These are phyloP conservation scores for Pichia sp. DNA, from an alignment of 1,139 yeast species.

Conservation along the genomic window DNA sequence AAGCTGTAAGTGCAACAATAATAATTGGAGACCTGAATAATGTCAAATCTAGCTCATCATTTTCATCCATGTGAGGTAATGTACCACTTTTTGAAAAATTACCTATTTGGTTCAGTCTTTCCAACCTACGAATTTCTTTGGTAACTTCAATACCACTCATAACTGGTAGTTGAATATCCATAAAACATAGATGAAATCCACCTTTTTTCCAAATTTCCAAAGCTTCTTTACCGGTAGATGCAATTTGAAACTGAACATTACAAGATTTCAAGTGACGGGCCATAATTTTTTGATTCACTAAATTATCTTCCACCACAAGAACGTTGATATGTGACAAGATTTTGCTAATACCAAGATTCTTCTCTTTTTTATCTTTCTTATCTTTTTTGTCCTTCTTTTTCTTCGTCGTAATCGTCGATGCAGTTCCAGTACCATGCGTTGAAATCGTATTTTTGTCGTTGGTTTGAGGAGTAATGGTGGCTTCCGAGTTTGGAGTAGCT, in stretches of 20 bases:
- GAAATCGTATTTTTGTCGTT: background rate
- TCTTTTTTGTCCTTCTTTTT: background rate
- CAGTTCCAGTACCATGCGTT: background rate
- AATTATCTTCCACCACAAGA: slow-evolving; percentile 90
- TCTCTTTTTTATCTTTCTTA: slow-evolving; percentile 6
- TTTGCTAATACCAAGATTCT: slow-evolving; percentile 32
- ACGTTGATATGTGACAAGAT: slow-evolving; percentile 80
- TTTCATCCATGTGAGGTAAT: slow-evolving; percentile 12
- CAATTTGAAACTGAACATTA: slow-evolving; percentile 76
- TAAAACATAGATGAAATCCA: slow-evolving; percentile 82
- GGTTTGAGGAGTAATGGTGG: slow-evolving; percentile 3
- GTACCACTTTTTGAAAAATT: slow-evolving; percentile 26
- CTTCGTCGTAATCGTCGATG: background rate
- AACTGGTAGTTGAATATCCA: slow-evolving; percentile 94
- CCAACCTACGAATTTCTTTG: slow-evolving; percentile 77
- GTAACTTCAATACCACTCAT: slow-evolving; percentile 92
- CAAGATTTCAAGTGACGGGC: slow-evolving; percentile 88
- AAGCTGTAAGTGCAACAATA: slow-evolving; percentile 92
- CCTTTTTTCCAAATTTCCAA: slow-evolving; percentile 88
- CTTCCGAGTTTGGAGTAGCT: slow-evolving; percentile 5
- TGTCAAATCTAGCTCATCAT: slow-evolving; percentile 48
- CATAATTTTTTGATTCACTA: slow-evolving; percentile 86
- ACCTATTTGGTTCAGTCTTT: slow-evolving; percentile 74
- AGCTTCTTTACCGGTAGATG: slow-evolving; percentile 89
- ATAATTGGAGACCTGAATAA: slow-evolving; percentile 85